These are phyloP conservation scores for Paracamarosporium sp. DNA, from an alignment of 2,329 filamentous ascomycete species.

Conservation along the genomic window DNA sequence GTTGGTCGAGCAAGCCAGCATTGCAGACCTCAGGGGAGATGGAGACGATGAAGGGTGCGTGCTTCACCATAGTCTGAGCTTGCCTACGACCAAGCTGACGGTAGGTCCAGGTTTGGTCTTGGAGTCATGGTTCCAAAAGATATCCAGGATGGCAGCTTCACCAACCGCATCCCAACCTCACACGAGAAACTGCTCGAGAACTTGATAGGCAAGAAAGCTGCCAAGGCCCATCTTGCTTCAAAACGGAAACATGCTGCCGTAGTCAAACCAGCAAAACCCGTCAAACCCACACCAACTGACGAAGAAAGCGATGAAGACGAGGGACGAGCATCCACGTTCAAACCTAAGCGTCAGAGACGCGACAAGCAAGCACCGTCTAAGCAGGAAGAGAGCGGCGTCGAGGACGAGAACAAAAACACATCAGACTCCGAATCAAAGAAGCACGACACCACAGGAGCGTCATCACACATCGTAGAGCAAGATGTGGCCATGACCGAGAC, in stretches of 20 bases:
- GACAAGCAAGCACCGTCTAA: conserved; percentile 14
- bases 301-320: conserved; percentile 49
- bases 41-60: conserved; percentile 61
- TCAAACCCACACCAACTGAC: conserved; percentile 23
- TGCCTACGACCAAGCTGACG: neutral
- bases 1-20: conserved; percentile 53
- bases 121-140: conserved; percentile 46
- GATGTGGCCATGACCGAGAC: neutral
- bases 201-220: conserved; percentile 52
- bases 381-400: conserved; percentile 17
- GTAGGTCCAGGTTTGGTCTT: conserved; percentile 44
- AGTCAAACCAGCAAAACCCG: conserved; percentile 30
- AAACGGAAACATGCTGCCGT: conserved; percentile 30
- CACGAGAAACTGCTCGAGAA: conserved; percentile 52
- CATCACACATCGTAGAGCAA: conserved; percentile 14
- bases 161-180: conserved; percentile 43
- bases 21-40: conserved; percentile 61
- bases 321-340: conserved; percentile 42
- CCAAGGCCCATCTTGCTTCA: conserved; percentile 37
- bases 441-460: neutral
- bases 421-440: neutral
- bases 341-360: conserved; percentile 37
- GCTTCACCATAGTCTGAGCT: neutral
- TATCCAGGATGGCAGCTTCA: conserved; percentile 46
- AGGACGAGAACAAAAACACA: conserved; percentile 9